Evolutionary conservation across 768 basidiomycete genomes (phyloP).

Genomic region (Agaricus bisporus): DNA sequence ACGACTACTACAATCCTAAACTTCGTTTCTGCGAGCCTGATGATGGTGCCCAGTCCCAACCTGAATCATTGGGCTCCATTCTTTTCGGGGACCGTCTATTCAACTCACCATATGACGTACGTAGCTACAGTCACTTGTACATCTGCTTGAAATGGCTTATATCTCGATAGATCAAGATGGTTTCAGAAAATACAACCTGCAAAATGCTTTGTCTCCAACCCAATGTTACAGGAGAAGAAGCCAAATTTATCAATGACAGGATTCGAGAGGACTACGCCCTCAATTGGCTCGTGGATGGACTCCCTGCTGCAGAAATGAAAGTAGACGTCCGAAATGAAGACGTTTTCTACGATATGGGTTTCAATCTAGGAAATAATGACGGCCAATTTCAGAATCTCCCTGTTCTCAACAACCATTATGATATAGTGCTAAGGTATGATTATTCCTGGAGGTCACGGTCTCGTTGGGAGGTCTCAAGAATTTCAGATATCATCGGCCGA

Average conservation of each 20-base stretch:
- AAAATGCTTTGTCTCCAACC: conserved; percentile 58
- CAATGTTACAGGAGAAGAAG: conserved; percentile 61
- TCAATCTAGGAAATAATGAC: conserved; percentile 83
- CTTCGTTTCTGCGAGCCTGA: conserved; percentile 85
- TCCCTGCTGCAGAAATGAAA: conserved; percentile 94
- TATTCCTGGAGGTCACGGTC: not conserved
- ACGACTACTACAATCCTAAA: conserved; percentile 88
- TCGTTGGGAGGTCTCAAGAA: not conserved
- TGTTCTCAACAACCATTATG: conserved; percentile 89
- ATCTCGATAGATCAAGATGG: conserved; percentile 67
- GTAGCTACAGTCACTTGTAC: conserved; percentile 18
- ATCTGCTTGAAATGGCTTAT: conserved; percentile 8
- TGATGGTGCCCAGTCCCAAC: conserved; percentile 65
- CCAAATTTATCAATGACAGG: conserved; percentile 86
- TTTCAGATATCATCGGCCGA: conserved; percentile 73
- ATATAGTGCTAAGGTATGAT: conserved; percentile 67
- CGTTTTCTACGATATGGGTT: conserved; percentile 88
- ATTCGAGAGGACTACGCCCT: conserved; percentile 90
- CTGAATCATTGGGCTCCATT: conserved; percentile 87
- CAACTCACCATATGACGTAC: conserved; percentile 80
- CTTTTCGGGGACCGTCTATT: conserved; percentile 97
- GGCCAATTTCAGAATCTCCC: conserved; percentile 50
- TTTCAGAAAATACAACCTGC: conserved; percentile 71
- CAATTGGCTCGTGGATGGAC: conserved; percentile 92
- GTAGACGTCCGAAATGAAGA: conserved; percentile 73